A percentile compares a stretch with the other conserved stretches of the same genome.
phyloP scores from a whole-genome alignment of 345 rosid species.

The Salix koriyanagi region DNA sequence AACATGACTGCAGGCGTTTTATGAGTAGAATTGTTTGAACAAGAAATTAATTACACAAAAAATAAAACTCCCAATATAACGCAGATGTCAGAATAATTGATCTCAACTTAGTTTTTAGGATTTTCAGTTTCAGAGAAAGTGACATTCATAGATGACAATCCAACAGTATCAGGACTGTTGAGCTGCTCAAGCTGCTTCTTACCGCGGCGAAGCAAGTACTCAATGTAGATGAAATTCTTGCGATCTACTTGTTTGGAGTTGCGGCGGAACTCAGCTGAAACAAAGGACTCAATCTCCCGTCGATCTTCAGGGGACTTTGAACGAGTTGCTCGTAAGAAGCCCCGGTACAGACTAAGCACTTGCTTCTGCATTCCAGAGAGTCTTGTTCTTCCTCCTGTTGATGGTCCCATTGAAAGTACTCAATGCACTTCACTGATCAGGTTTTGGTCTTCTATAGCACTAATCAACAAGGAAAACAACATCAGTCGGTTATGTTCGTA shows the following conservation, averaged over 20 bases:
- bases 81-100: no score
- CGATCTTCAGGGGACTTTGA: slow-evolving; percentile 55
- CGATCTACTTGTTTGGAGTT: slow-evolving; percentile 64
- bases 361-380: slow-evolving; percentile 88
- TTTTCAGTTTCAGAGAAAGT: not conserved
- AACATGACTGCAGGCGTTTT: no score
- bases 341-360: slow-evolving; percentile 74
- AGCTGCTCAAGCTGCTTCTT: slow-evolving; percentile 79
- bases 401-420: slow-evolving; percentile 2
- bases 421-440: not conserved
- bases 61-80: no score
- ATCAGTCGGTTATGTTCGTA: no score
- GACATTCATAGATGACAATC: slow-evolving; percentile 11
- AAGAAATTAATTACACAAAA: no score
- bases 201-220: slow-evolving; percentile 75
- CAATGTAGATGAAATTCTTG: slow-evolving; percentile 69
- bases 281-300: slow-evolving; percentile 51
- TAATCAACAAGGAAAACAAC: no score
- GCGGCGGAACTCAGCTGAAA: slow-evolving; percentile 54
- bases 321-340: slow-evolving; percentile 78
- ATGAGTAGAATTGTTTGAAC: no score
- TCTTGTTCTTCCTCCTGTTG: not conserved
- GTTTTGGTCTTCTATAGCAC: no score
- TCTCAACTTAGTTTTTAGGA: not conserved
- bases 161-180: slow-evolving; percentile 46